Evolutionary conservation across 768 basidiomycete species (phyloP), one percentile per base, ranked within the genome.

Genomic region (Tricholoma matsutake): DNA sequence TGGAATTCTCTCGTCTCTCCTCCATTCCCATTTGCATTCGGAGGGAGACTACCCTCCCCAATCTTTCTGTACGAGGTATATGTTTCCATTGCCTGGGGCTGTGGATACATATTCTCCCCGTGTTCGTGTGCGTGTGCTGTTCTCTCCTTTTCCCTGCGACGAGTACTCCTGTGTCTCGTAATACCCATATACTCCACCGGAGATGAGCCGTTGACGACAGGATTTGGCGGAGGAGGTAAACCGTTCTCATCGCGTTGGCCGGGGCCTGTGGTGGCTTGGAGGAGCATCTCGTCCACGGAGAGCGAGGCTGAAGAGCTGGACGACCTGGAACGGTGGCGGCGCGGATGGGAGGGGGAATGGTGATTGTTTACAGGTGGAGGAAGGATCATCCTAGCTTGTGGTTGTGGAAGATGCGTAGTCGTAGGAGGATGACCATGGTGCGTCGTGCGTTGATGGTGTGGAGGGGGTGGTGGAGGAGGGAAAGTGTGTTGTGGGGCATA

Each of bases 251-350:
- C 22, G 3, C 22, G 22, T 25, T 25, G 22, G 22, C 22, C 22
- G 3, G 22, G 1, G 39, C 66, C 75, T 0, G 72, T 68, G 22
- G 45, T 47, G 1, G 80, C 76, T 56, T 74, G 72, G 22, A 80
- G 60, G 35, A 81, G 69, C 77, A 81, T 78, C 64, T 81, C 80
- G 59, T 81, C 80, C n/a, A 81, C 71, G 43, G 75, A 76, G 54
- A 78, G 69, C 29, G 78, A 76, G 43, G 72, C 71, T 1, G 68
- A 66, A 34, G 73, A 76, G 0, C 77, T 76, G 28, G 71, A 73
- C 43, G 76, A 77, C 0, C 74, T 70, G 6, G 72, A 71, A 39
- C 73, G 73, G 6, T 69, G 73, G 10, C 9, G 51, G 0, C 18
- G n/a, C 2, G 1, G 6, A 6, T 43, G 59, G 39, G 64, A 63